Conservation (phyloP, 2,329 filamentous ascomycete genomes). For the Fusarium clavum region DNA sequence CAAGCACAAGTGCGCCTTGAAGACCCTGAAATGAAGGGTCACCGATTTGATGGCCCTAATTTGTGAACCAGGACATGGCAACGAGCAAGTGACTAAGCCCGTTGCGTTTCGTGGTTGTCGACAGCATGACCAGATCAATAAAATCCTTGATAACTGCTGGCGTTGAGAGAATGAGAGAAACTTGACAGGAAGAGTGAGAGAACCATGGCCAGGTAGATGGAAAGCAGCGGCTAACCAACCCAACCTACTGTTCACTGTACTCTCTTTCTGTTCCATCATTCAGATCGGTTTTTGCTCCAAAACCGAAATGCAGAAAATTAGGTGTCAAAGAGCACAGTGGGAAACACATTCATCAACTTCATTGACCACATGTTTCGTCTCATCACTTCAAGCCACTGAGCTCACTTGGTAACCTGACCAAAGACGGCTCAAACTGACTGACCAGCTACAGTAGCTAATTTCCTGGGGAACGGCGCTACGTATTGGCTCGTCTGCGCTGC, state of each 20-base stretch:
- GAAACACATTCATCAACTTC: constrained; percentile 6
- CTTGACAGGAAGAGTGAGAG: not conserved
- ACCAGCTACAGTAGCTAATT: constrained; percentile 39
- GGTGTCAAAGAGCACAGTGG: not conserved
- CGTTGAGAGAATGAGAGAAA: not conserved
- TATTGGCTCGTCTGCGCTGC: constrained; percentile 36
- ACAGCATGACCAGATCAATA: constrained; percentile 7
- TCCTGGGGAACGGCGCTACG: constrained; percentile 41
- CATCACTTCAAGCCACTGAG: constrained; percentile 16
- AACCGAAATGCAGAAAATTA: not conserved
- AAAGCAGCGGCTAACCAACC: not conserved
- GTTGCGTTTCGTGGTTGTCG: constrained; percentile 24
- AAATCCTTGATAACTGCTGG: not conserved
- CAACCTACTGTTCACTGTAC: not conserved
- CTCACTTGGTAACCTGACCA: constrained; percentile 42
- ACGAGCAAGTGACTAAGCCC: constrained; percentile 24
- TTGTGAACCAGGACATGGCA: constrained; percentile 29
- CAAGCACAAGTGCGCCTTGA: not conserved
- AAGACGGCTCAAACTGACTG: constrained; percentile 29
- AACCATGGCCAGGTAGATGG: not conserved
- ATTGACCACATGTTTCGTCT: constrained; percentile 31
- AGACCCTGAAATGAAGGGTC: constrained; percentile 29
- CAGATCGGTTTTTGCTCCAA: not conserved
- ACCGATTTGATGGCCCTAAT: constrained; percentile 24
- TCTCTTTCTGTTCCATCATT: not conserved